Conservation (phyloP, 805 yeast species). For the Candida golubevii region DNA sequence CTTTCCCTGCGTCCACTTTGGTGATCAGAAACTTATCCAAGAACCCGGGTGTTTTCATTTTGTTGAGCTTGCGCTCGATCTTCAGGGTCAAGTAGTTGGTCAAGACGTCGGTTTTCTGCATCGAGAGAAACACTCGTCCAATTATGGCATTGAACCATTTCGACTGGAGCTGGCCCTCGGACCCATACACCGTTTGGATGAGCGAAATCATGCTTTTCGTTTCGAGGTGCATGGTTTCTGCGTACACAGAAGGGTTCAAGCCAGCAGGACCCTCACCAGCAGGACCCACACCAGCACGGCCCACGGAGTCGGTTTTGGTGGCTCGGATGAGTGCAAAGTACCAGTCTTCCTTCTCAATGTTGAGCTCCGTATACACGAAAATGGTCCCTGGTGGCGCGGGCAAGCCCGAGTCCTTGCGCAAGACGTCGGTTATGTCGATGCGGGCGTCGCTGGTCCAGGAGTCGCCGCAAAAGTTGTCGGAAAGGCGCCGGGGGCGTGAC, state of each 20-base stretch:
- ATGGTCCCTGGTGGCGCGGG: conserved; percentile 38
- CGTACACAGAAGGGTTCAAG: conserved; percentile 53
- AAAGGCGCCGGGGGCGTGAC: conserved; percentile 19
- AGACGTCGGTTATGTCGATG: conserved; percentile 24
- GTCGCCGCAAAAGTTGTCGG: conserved; percentile 13
- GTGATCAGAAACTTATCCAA: conserved; percentile 76
- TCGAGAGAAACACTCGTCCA: conserved; percentile 76
- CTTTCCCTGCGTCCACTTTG: conserved; percentile 67
- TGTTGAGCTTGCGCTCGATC: conserved; percentile 66
- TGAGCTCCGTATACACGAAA: conserved; percentile 72
- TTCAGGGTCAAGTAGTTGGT: conserved; percentile 53
- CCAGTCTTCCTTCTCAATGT: conserved; percentile 88
- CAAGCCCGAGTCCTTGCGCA: conserved; percentile 19
- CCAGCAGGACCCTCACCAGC: conserved; percentile 3
- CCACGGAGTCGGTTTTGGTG: conserved; percentile 24
- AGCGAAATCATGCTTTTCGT: conserved; percentile 69
- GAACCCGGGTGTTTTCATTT: conserved; percentile 83
- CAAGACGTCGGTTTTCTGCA: conserved; percentile 67
- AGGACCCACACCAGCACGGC: neutral
- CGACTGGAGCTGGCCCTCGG: conserved; percentile 77
- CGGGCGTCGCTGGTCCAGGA: conserved; percentile 9
- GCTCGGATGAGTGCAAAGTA: conserved; percentile 83
- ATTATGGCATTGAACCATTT: conserved; percentile 88
- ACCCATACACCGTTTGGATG: conserved; percentile 72
- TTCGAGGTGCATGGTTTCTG: conserved; percentile 67